A percentile compares a stretch with the other conserved stretches of the same genome.
phyloP scores from a whole-genome alignment of 2,329 filamentous ascomycete genomes.

The Verticillium zaregamsianum region DNA sequence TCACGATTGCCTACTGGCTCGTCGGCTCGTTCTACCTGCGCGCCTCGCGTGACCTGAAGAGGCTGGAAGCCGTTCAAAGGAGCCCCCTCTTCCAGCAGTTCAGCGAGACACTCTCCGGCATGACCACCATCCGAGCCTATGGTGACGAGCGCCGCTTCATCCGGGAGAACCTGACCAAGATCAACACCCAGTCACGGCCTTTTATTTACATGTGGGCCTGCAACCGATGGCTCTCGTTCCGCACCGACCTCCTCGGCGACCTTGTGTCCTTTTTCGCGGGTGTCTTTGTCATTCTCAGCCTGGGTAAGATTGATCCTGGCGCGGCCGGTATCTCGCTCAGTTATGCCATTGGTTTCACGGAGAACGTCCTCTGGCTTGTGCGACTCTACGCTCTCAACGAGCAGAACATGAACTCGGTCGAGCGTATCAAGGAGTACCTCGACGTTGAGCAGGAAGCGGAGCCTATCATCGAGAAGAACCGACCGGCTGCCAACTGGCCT shows the following conservation, averaged over 20 bases:
- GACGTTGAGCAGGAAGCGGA: slow-evolving; percentile 92
- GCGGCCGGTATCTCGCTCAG: slow-evolving; percentile 90
- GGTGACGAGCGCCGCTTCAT: slow-evolving; percentile 92
- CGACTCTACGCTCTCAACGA: slow-evolving; percentile 92
- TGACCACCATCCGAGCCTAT: slow-evolving; percentile 95
- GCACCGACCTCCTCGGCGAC: slow-evolving; percentile 86
- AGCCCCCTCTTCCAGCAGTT: slow-evolving; percentile 98
- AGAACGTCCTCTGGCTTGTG: slow-evolving; percentile 95
- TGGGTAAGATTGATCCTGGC: slow-evolving; percentile 81
- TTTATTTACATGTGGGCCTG: slow-evolving; percentile 97
- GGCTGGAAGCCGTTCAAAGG: slow-evolving; percentile 87
- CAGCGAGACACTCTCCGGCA: slow-evolving; percentile 88
- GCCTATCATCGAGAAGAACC: slow-evolving; percentile 70
- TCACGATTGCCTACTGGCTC: slow-evolving; percentile 75
- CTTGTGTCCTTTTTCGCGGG: slow-evolving; percentile 92
- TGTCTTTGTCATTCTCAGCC: slow-evolving; percentile 79
- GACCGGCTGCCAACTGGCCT: slow-evolving; percentile 80
- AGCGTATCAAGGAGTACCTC: slow-evolving; percentile 95
- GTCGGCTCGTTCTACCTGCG: slow-evolving; percentile 86
- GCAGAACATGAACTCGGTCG: slow-evolving; percentile 99
- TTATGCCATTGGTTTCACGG: slow-evolving; percentile 94
- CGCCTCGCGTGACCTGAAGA: slow-evolving; percentile 91
- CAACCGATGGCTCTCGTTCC: slow-evolving; percentile 93
- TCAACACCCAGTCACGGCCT: slow-evolving; percentile 87
- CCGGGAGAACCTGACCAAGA: slow-evolving; percentile 79